Evolutionary conservation across 208 protist genomes (phyloP).

Genomic region (Angomonas ambiguus): DNA sequence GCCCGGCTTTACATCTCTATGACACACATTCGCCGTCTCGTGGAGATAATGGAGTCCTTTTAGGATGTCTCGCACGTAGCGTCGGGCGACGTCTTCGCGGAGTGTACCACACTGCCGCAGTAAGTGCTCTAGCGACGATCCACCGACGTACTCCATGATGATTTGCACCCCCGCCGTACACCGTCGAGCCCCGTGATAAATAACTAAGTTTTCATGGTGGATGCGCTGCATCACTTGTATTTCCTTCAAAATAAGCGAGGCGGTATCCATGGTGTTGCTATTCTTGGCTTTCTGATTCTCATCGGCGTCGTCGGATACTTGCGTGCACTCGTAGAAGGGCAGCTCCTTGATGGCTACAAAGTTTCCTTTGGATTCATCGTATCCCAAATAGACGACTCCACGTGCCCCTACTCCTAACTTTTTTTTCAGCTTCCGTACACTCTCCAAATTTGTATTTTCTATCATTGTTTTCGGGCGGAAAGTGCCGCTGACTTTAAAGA

Average conservation of each 20-base stretch:
- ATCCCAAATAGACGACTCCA: constrained; percentile 81
- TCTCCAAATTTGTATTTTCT: constrained; percentile 3
- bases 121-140: constrained; percentile 75
- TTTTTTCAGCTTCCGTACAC: constrained; percentile 35
- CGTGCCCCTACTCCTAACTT: constrained; percentile 71
- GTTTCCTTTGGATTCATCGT: constrained; percentile 67
- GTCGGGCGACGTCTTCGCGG: constrained; percentile 64
- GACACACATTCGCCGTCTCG: constrained; percentile 67
- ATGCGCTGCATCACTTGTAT: constrained; percentile 72
- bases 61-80: constrained; percentile 73
- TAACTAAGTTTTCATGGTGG: constrained; percentile 70
- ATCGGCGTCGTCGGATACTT: constrained; percentile 19
- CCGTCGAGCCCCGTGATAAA: constrained; percentile 74
- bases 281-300: constrained; percentile 2
- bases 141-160: constrained; percentile 88
- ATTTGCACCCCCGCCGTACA: constrained; percentile 69
- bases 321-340: constrained; percentile 37
- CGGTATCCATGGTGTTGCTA: constrained; percentile 17
- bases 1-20: constrained; percentile 89
- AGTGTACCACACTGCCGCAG: constrained; percentile 50
- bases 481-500: not conserved
- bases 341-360: constrained; percentile 90
- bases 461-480: not conserved
- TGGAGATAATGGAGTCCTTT: constrained; percentile 83
- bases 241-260: constrained; percentile 60